Evolutionary conservation across 148 eudicot genomes (phyloP), one percentile per base, ranked within the genome.

Genomic region (Camellia granthamiana): DNA sequence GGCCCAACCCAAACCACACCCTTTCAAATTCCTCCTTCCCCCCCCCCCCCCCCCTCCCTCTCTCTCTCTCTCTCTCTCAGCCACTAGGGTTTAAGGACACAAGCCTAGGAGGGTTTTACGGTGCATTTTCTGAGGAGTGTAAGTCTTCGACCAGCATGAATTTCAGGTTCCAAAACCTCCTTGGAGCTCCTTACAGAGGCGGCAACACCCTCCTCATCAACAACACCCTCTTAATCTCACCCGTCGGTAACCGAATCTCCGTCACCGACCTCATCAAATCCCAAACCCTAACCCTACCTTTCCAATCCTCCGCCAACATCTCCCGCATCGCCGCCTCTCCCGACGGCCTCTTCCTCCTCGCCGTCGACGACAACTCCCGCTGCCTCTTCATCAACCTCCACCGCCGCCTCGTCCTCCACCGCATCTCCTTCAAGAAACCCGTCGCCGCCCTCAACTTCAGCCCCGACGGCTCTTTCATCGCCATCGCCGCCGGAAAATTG

Each of bases 101-200:
- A 64, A 30, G 38, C 38, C 38, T 30, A 30, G 38, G 38, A 12
- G 65, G 65, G 65, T 77, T 77, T 77, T 77, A 44, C 66, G 38
- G 71, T 76, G 3, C 9, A 3, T 30, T 1, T 18, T 59, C 77
- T 56, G 30, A 9, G 38, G 38, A 30, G 38, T 30, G 38, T 30
- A 30, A 1, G 3, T 47, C 41, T 5, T 1, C 75, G 69, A 30
- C 85, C 72, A 30, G 84, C 85, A 95, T 96, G 99, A 96, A 96
- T 75, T 96, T 87, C 93, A 81, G 94, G 55, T 96, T 96, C 86
- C 95, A 92, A 21, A 93, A 92, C 78, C 97, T 93, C 52, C 90
- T 96, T 23, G 99, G 99, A 74, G 98, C 98, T 3, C 95, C 99
- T 0, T 96, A 96, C 88, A 81, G 97, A 21, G 99, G 99, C 64